A percentile compares a stretch with the other conserved stretches of the same genome.
Evolutionary conservation across 1,284 basidiomycete species (phyloP).

Genomic region (Ceratobasidium sp.): DNA sequence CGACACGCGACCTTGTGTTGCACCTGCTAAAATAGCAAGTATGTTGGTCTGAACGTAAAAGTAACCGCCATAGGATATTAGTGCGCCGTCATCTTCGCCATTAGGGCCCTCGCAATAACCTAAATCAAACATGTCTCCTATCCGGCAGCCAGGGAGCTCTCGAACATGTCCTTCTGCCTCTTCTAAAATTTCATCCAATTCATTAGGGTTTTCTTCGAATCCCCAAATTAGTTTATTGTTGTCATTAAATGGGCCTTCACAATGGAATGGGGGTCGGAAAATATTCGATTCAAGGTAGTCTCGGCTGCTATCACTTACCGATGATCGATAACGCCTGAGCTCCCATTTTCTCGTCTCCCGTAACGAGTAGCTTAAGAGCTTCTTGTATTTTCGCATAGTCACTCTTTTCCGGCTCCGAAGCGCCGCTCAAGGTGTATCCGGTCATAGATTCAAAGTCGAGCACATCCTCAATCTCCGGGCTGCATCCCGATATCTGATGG

Average conservation of each 20-base stretch:
- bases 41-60: conserved; percentile 16
- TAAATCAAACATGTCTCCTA: conserved; percentile 20
- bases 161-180: conserved; percentile 11
- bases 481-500: conserved; percentile 37
- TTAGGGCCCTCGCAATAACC: conserved; percentile 15
- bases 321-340: conserved; percentile 22
- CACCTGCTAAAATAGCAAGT: conserved; percentile 34
- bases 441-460: background rate
- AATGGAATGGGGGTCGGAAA: too few relatives aligned
- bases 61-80: conserved; percentile 21
- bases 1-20: conserved; percentile 17
- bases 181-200: conserved; percentile 10
- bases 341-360: conserved; percentile 7
- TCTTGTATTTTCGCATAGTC: background rate
- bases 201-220: background rate
- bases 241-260: background rate
- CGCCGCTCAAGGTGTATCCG: background rate
- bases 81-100: background rate
- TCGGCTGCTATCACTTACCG: background rate
- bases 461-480: background rate
- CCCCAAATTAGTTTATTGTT: background rate
- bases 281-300: background rate
- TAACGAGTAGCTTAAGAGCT: background rate
- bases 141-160: conserved; percentile 5
- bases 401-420: background rate